phyloP scores from a whole-genome alignment of 495 filamentous ascomycete genomes.

The Penicillium bialowiezense region DNA sequence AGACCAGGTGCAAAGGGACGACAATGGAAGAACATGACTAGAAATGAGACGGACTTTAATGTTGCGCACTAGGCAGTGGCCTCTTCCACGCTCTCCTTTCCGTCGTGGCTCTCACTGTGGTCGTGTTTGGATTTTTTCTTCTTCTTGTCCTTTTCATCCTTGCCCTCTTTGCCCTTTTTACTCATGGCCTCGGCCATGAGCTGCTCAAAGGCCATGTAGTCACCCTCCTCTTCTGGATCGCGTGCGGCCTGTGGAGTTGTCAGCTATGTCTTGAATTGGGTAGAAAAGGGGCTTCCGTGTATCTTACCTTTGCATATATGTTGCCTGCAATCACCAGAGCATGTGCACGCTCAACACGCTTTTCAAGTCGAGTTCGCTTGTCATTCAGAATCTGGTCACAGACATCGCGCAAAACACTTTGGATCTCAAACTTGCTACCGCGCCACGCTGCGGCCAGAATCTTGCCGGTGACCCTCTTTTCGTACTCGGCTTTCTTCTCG shows the following conservation, averaged over 20 bases:
- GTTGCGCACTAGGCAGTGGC: slow-evolving; percentile 16
- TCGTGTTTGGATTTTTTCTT: slow-evolving; percentile 48
- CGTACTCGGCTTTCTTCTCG: slow-evolving; percentile 95
- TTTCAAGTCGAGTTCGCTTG: slow-evolving; percentile 76
- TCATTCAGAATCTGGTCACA: slow-evolving; percentile 71
- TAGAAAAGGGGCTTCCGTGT: neutral
- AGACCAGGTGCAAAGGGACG: slow-evolving; percentile 1
- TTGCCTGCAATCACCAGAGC: slow-evolving; percentile 84
- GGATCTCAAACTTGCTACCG: slow-evolving; percentile 97
- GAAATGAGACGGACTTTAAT: too few relatives aligned
- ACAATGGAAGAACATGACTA: slow-evolving; percentile 1
- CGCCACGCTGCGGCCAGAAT: slow-evolving; percentile 98
- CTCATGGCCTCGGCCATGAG: slow-evolving; percentile 93
- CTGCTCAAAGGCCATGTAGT: slow-evolving; percentile 98
- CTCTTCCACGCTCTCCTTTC: slow-evolving; percentile 9
- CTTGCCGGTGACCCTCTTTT: slow-evolving; percentile 93
- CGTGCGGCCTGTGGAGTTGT: slow-evolving; percentile 66
- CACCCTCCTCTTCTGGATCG: slow-evolving; percentile 93
- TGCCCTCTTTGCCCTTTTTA: slow-evolving; percentile 79
- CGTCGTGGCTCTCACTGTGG: slow-evolving; percentile 8
- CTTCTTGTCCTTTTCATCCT: slow-evolving; percentile 76
- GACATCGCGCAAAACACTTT: slow-evolving; percentile 89
- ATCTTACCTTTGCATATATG: slow-evolving; percentile 77
- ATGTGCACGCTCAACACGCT: slow-evolving; percentile 87
- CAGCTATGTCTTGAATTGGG: too few relatives aligned